Percentiles rank a stretch among this genome's conserved stretches.
Evolutionary conservation across 2,329 filamentous ascomycete species (phyloP).

Genomic region (Fusarium domesticum): DNA sequence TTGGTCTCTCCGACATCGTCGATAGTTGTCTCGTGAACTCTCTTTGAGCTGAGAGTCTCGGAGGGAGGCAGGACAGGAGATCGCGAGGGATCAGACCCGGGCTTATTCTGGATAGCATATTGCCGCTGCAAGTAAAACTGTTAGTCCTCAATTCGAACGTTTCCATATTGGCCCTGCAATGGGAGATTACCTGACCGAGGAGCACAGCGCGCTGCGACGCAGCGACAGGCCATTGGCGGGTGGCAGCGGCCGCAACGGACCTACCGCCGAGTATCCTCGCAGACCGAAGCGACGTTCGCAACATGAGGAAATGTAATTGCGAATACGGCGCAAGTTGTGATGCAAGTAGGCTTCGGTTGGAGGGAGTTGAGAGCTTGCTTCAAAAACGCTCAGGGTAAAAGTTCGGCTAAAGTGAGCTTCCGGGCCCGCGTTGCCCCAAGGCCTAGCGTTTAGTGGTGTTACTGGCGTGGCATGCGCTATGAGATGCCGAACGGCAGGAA

Average conservation of each 20-base stretch:
- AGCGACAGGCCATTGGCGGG: slow-evolving; percentile 56
- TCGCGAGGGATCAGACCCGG: slow-evolving; percentile 47
- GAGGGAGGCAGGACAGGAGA: slow-evolving; percentile 52
- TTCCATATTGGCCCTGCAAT: no score
- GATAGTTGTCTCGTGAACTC: slow-evolving; percentile 39
- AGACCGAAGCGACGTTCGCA: slow-evolving; percentile 67
- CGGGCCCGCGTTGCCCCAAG: slow-evolving; percentile 22
- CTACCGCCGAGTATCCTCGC: slow-evolving; percentile 57
- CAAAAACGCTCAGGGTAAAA: slow-evolving; percentile 46
- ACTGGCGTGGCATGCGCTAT: slow-evolving; percentile 9
- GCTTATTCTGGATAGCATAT: slow-evolving; percentile 55
- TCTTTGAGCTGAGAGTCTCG: slow-evolving; percentile 50
- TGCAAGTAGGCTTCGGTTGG: slow-evolving; percentile 32
- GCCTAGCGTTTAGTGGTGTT: slow-evolving; percentile 9
- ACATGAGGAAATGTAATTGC: slow-evolving; percentile 58
- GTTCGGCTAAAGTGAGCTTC: slow-evolving; percentile 41
- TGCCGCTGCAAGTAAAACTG: slow-evolving; percentile 45
- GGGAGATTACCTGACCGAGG: slow-evolving; percentile 33
- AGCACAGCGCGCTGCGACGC: slow-evolving; percentile 34
- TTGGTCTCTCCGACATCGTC: slow-evolving; percentile 39
- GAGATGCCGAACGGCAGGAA: slow-evolving; percentile 33
- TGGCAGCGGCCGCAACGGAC: slow-evolving; percentile 50
- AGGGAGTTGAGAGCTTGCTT: slow-evolving; percentile 32
- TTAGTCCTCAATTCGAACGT: no score
- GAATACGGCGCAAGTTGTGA: slow-evolving; percentile 34